Base-by-base conservation (phyloP, 371 early-diverging fungal species). In the Actinomortierella wolfii region DNA sequence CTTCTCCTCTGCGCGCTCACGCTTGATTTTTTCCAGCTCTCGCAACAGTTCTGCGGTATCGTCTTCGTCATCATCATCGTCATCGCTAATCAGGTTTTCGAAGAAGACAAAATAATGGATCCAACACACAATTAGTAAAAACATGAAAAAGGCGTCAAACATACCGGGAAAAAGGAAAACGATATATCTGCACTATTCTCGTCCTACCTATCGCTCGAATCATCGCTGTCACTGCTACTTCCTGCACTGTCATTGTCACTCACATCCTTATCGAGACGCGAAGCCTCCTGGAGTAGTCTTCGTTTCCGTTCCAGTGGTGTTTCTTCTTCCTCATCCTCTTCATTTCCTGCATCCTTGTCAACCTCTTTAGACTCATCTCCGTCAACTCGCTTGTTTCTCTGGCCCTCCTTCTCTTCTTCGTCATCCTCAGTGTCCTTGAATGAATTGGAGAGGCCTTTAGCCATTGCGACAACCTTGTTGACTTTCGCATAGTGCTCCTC, bases 1-100 rank as follows among this genome's bases (percentile, higher is more conserved):
- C 75, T 92, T 91, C 65, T 96, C 97, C 59, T 94, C 94, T 0
- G 94, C 94, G 2, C 97, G 84, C 71, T 98, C 98, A 50, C 87
- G 84, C 65, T 95, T 93, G 57, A 98, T 98, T 79, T 96, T 95
- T 70, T 95, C 96, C 42, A 98, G 79, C 64, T 97, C 97, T 11
- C 91, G 86, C 76, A 97, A 56, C 42, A 98, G 68, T 67, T 92
- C 92, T 40, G 89, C 95, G 7, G 94, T 91, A 67, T 98, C 96
- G 59, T 97, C 97, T 44, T 96, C 97, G n/a, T 92, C 89, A 18
- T 89, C 90, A 43, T 86, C 86, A 6, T 87, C 85, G 40, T 79
- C 82, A 25, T 79, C 78, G 21, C 24, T 24, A 47, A 43, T 18
- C 18, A 43, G 17, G 20, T n/a, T 34, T 4, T 34, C 7, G 4